Evolutionary conservation across 2,329 filamentous ascomycete genomes (phyloP).

Genomic region (Claviceps purpurea): DNA sequence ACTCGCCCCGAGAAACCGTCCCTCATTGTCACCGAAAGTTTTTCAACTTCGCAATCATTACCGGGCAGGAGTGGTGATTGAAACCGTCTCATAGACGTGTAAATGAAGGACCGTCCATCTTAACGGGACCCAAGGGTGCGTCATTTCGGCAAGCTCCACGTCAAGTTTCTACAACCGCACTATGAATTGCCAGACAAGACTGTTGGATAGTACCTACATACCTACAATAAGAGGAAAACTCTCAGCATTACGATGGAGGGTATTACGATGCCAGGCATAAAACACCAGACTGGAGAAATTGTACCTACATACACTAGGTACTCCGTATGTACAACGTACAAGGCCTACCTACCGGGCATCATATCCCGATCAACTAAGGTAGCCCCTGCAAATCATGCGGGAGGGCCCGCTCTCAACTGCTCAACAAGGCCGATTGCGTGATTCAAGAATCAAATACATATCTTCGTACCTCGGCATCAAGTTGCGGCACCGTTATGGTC

Average conservation of each 20-base stretch:
- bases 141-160: constrained; percentile 1
- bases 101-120: neutral
- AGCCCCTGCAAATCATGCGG: neutral
- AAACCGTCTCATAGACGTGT: neutral
- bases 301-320: too few relatives aligned
- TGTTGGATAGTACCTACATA: neutral
- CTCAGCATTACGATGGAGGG: too few relatives aligned
- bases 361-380: neutral
- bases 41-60: neutral
- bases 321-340: too few relatives aligned
- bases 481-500: neutral
- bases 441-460: neutral
- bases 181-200: neutral
- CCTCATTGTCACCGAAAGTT: neutral
- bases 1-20: neutral
- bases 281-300: too few relatives aligned
- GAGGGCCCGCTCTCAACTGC: neutral
- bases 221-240: too few relatives aligned
- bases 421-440: neutral
- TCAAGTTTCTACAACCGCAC: neutral
- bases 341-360: neutral
- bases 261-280: too few relatives aligned
- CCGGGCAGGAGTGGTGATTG: neutral
- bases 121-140: neutral
- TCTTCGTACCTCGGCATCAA: neutral